These are phyloP conservation scores for Monosiga brevicollis DNA, from an alignment of 78 protist species.

Conservation along the genomic window DNA sequence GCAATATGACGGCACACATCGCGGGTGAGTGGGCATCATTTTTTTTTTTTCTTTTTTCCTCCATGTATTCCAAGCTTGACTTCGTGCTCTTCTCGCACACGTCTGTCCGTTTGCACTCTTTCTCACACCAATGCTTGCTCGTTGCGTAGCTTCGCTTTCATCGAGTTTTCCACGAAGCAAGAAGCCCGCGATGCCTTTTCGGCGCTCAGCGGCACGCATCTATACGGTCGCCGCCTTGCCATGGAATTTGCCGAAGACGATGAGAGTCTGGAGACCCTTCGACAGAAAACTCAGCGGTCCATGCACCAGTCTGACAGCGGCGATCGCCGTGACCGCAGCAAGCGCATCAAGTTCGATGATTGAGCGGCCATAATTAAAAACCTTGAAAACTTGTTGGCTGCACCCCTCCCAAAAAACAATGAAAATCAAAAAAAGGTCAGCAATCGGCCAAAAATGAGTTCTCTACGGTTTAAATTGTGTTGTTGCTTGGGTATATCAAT, in stretches of 20 bases:
- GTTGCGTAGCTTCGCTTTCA: conserved; percentile 94
- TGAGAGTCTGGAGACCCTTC: conserved; percentile 23
- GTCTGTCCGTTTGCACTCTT: conserved; percentile 74
- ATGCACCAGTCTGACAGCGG: no score
- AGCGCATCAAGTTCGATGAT: no score
- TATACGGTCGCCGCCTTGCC: conserved; percentile 84
- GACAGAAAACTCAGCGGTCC: no score
- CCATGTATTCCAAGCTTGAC: not conserved
- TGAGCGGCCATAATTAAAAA: no score
- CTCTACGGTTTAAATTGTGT: no score
- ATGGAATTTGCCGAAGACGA: conserved; percentile 63
- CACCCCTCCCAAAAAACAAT: no score
- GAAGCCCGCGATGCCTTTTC: conserved; percentile 85
- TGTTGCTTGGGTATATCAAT: no score
- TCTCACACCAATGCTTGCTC: conserved; percentile 72
- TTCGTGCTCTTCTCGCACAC: conserved; percentile 54
- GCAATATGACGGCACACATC: not conserved
- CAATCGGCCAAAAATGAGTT: no score
- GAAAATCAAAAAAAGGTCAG: no score
- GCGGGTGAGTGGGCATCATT: not conserved
- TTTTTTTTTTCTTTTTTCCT: not conserved
- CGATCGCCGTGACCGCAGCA: no score
- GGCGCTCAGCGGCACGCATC: conserved; percentile 71
- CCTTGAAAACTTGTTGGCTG: no score
- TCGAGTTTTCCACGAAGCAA: conserved; percentile 75